phyloP scores from a whole-genome alignment of 1,284 basidiomycete genomes.

The Thelephora terrestris region DNA sequence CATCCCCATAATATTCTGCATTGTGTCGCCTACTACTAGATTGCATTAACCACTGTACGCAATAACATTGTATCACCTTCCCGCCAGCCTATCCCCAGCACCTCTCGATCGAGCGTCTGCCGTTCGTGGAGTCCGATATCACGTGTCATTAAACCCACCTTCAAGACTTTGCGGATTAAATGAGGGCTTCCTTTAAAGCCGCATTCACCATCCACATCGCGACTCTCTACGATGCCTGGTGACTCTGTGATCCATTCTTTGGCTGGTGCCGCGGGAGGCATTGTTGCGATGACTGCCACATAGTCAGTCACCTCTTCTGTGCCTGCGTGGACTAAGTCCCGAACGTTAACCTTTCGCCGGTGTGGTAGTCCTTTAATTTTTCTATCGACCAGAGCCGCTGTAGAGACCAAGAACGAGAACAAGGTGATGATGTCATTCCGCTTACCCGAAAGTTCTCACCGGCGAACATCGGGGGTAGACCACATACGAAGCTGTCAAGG shows the following conservation, averaged over 20 bases:
- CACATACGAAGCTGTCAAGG: constrained; percentile 51
- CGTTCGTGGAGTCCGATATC: too few species aligned
- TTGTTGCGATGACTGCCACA: constrained; percentile 79
- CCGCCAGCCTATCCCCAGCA: background rate
- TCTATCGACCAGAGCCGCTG: constrained; percentile 88
- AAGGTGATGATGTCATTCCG: constrained; percentile 35
- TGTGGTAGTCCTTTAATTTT: constrained; percentile 77
- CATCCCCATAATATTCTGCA: constrained; percentile 93
- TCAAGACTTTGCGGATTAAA: background rate
- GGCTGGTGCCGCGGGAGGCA: constrained; percentile 86
- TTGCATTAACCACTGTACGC: background rate
- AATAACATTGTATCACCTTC: background rate
- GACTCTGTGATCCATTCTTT: constrained; percentile 87
- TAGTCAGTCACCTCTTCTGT: constrained; percentile 44
- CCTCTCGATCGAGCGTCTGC: too few species aligned
- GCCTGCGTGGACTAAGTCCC: background rate
- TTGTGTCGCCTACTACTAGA: constrained; percentile 80
- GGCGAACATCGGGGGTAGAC: constrained; percentile 26
- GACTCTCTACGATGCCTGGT: constrained; percentile 33
- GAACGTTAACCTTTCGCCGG: constrained; percentile 12
- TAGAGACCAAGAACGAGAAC: constrained; percentile 72
- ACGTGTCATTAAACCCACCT: background rate
- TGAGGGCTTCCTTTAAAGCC: too few species aligned
- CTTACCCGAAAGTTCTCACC: background rate
- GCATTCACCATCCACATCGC: background rate